Conservation (phyloP, 768 basidiomycete species). For the Tulasnella sp. region DNA sequence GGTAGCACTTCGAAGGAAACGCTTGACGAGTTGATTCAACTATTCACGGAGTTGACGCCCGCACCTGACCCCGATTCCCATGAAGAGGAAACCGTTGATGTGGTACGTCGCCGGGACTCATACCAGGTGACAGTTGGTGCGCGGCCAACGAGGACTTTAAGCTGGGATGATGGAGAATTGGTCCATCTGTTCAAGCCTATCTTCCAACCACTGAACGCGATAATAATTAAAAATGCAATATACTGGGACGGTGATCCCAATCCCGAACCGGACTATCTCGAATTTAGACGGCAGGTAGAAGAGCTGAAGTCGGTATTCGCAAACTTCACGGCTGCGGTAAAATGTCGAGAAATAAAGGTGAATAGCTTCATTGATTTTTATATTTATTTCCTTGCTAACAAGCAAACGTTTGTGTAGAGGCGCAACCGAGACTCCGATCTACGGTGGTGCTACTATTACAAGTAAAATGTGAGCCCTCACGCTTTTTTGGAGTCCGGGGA, state of each 20-base stretch:
- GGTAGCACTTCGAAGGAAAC: no score
- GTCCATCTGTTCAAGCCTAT: not conserved
- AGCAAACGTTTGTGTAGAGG: not conserved
- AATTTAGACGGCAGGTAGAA: no score
- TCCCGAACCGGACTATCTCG: no score
- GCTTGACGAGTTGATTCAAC: no score
- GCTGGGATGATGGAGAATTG: not conserved
- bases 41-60: no score
- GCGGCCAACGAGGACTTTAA: not conserved
- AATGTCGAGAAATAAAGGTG: not conserved
- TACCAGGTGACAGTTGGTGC: no score
- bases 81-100: no score
- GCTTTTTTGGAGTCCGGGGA: not conserved
- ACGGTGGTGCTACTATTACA: not conserved
- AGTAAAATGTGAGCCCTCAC: not conserved
- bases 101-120: no score
- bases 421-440: not conserved
- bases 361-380: not conserved
- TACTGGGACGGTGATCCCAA: no score
- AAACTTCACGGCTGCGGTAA: not conserved
- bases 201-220: not conserved
- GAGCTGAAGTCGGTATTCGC: not conserved
- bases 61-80: no score
- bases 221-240: not conserved
- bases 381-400: not conserved